phyloP scores from a whole-genome alignment of 495 filamentous ascomycete species.

The Parathielavia hyrcaniae region DNA sequence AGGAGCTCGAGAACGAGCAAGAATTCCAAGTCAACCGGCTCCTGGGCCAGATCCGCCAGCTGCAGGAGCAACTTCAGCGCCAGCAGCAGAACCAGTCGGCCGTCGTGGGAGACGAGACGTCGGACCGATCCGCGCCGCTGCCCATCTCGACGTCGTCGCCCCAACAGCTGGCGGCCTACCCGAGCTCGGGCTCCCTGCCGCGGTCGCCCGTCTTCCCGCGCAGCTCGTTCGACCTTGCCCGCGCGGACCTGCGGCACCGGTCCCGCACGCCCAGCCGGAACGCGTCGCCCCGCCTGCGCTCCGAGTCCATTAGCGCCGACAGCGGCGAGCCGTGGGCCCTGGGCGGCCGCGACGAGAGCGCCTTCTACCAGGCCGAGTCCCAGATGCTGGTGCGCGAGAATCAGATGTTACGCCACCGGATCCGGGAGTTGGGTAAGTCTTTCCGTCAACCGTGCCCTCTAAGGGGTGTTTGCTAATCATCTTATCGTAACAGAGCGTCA shows the following conservation, averaged over 20 bases:
- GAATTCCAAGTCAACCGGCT: conserved; percentile 95
- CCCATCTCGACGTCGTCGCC: conserved; percentile 28
- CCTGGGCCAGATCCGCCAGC: conserved; percentile 77
- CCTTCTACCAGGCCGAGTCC: conserved; percentile 90
- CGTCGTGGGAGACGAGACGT: conserved; percentile 57
- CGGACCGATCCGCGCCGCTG: conserved; percentile 53
- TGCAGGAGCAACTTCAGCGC: conserved; percentile 74
- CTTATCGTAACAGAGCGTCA: conserved; percentile 28
- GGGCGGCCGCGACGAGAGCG: conserved; percentile 64
- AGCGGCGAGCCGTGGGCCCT: conserved; percentile 41
- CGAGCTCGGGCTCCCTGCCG: conserved; percentile 37
- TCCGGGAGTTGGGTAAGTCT: conserved; percentile 69
- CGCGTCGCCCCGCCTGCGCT: conserved; percentile 49
- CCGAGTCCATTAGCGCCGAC: conserved; percentile 51
- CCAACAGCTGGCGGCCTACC: conserved; percentile 18
- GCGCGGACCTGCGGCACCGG: conserved; percentile 46
- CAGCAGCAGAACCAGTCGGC: conserved; percentile 40
- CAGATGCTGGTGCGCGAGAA: conserved; percentile 84
- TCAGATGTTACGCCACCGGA: conserved; percentile 80
- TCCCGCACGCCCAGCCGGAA: conserved; percentile 53
- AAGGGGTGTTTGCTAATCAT: background rate
- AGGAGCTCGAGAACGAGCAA: conserved; percentile 91
- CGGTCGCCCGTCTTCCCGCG: conserved; percentile 51
- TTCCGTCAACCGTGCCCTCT: background rate
- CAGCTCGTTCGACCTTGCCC: conserved; percentile 52